Base-by-base conservation (phyloP, 805 yeast genomes). In the Yarrowia sp. region DNA sequence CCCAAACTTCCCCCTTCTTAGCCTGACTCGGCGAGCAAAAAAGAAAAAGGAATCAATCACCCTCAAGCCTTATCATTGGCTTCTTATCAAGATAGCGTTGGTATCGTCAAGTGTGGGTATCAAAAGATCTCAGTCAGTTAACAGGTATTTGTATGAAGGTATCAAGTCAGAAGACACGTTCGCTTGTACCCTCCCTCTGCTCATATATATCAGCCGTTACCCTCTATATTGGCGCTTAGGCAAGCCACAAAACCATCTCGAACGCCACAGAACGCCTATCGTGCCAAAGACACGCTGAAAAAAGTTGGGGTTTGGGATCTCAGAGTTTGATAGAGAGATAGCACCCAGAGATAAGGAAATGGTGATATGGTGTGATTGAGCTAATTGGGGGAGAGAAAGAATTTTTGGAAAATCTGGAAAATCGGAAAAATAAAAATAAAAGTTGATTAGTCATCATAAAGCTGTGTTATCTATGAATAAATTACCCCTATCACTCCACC, bases 11-110 rank as follows among this genome's bases (percentile, higher is more conserved):
- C 4, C 32, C 32, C 32, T 26, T 26, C 32, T 5, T 26, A 53
- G 59, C 45, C 22, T 53, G 59, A 53, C 59, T 53, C 59, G 45
- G 59, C 59, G 59, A 53, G 45, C 45, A 53, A 40, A 53, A 53
- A 1, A 45, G 35, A 12, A 53, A 53, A 53, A 52, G 12, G 41
- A 16, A 38, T 32, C 55, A n/a, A 36, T 36, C 41, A 11, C 32
- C 32, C 7, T 26, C 8, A 19, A 53, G 42, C 45, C 59, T 52
- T 53, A 53, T 53, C 59, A 53, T 40, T 11, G 45, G 12, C 14
- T 10, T 11, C 45, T 38, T 53, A 53, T 53, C 59, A 26, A 53
- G 59, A 53, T 53, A 53, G 36, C 12, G 45, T 5, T 43, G 49
- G 52, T 48, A 48, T 48, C 52, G n/a, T 19, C n/a, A 38, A 5